phyloP scores from a whole-genome alignment of 2,329 filamentous ascomycete species.

The Davidsoniella eucalypti region DNA sequence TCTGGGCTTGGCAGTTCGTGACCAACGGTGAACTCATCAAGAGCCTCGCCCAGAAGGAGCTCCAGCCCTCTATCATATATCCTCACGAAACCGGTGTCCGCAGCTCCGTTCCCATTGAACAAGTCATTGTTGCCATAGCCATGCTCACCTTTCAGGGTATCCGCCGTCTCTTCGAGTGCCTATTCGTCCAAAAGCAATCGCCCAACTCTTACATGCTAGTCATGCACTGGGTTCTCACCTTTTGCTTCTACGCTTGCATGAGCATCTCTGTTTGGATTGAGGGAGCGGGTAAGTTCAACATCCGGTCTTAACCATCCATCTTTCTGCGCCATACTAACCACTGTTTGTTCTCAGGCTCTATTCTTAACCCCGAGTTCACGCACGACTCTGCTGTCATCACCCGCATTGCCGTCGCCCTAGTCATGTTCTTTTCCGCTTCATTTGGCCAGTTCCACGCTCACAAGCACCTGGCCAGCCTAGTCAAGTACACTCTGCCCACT shows the following conservation, averaged over 20 bases:
- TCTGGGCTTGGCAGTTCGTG: slow-evolving; percentile 56
- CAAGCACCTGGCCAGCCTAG: slow-evolving; percentile 48
- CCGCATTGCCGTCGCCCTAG: slow-evolving; percentile 27
- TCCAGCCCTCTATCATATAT: slow-evolving; percentile 7
- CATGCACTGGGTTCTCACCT: slow-evolving; percentile 64
- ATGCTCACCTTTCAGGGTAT: slow-evolving; percentile 61
- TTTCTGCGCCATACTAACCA: neutral
- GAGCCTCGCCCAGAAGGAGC: slow-evolving; percentile 26
- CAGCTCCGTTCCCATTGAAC: slow-evolving; percentile 38
- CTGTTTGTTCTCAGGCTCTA: slow-evolving; percentile 18
- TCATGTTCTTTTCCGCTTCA: slow-evolving; percentile 54
- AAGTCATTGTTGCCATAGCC: slow-evolving; percentile 49
- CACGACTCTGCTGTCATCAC: neutral
- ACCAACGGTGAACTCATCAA: slow-evolving; percentile 36
- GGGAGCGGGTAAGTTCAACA: slow-evolving; percentile 42
- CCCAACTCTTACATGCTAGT: slow-evolving; percentile 64
- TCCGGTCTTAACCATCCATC: neutral
- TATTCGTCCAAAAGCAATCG: slow-evolving; percentile 47
- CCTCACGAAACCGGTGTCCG: slow-evolving; percentile 8
- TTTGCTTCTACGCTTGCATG: slow-evolving; percentile 60
- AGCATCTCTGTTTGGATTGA: slow-evolving; percentile 74
- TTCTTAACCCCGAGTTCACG: slow-evolving; percentile 15
- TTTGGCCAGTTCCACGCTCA: slow-evolving; percentile 61
- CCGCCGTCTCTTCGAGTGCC: slow-evolving; percentile 62
- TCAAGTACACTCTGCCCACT: slow-evolving; percentile 69